Base-by-base conservation (phyloP, 148 eudicot species). In the Rhododendron ovatum region DNA sequence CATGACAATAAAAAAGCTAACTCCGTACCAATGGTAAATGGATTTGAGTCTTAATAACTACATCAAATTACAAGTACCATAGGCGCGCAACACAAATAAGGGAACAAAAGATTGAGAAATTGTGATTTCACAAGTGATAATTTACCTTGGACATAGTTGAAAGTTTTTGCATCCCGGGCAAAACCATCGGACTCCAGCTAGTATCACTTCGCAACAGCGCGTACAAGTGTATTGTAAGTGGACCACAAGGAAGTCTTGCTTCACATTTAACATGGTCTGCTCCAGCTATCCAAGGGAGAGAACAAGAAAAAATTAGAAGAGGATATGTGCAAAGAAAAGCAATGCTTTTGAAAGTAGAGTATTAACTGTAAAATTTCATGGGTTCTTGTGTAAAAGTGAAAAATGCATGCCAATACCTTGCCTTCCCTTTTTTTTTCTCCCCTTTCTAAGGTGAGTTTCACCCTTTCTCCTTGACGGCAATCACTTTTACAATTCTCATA, bases 171-270 rank as follows among this genome's bases (percentile, higher is more conserved):
- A 96, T 85, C 88, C 90, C 73, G 71, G 87, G 89, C 98, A 96
- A 87, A 71, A 82, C 98, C 99, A 95, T 84, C 91, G 89, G 80
- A 88, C 87, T 85, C 94, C 96, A 57, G 98, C 92, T 77, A 92
- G 55, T 83, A 96, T 92, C 83, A 91, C 92, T 91, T 94, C 91
- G 85, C 91, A 90, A 90, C 99, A 96, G 83, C 87, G 86, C 11
- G 88, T 91, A 89, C 99, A 96, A 73, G 88, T 86, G 80, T 69
- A 87, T 48, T 95, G 98, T 86, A 96, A 90, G 87, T 87, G 91
- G 85, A 96, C 91, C 75, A 96, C 87, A 48, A 96, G 89, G 79
- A 96, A 96, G 82, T 95, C 93, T 81, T 96, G 96, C 88, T 96
- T 96, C 47, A 88, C 82, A 8, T 93, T 87, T 22, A 89, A 87